A percentile compares a stretch with the other conserved stretches of the same genome.
phyloP scores from a whole-genome alignment of 441 rosid species.

The Dalechampia spathulata region DNA sequence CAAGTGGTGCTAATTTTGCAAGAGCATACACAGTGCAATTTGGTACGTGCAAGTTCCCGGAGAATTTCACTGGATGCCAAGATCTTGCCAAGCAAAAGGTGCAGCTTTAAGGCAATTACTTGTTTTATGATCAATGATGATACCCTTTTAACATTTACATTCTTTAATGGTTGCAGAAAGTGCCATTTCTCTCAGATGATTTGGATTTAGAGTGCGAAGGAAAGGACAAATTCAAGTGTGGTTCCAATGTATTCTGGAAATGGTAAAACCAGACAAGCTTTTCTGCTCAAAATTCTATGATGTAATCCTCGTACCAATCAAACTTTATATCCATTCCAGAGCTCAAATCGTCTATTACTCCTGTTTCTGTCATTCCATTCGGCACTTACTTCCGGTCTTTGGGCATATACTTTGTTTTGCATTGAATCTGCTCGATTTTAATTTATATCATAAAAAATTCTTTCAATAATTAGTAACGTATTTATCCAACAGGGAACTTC shows the following conservation, averaged over 20 bases:
- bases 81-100: slow-evolving; percentile 99
- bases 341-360: no score
- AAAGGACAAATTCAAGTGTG: slow-evolving; percentile 89
- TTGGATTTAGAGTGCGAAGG: slow-evolving; percentile 82
- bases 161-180: slow-evolving; percentile 54
- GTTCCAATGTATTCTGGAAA: slow-evolving; percentile 98
- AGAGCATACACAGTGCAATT: slow-evolving; percentile 90
- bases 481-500: no score
- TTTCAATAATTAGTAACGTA: no score
- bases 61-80: slow-evolving; percentile 97
- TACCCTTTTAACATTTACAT: neutral
- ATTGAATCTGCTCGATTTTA: no score
- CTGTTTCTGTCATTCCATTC: no score
- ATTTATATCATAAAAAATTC: no score
- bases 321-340: no score
- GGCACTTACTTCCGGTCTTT: no score
- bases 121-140: neutral
- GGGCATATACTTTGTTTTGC: no score
- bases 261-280: slow-evolving; percentile 44
- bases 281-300: no score
- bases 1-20: slow-evolving; percentile 93
- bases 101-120: neutral
- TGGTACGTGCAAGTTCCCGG: slow-evolving; percentile 94
- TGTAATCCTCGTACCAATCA: no score
- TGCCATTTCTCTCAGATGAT: slow-evolving; percentile 75